phyloP scores from a whole-genome alignment of 1,139 yeast species.

The Insectozyma bohioensis region DNA sequence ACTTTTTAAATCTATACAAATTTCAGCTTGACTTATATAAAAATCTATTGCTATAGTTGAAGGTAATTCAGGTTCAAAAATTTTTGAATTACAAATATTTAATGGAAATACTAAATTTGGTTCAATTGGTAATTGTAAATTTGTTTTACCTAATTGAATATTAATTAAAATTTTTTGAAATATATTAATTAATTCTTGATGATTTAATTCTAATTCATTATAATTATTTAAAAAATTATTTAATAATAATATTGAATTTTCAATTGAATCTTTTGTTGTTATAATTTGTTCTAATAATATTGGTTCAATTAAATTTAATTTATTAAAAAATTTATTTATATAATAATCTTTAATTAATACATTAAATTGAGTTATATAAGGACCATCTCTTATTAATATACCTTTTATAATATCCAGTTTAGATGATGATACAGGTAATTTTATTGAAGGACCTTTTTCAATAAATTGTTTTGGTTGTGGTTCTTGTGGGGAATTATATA shows the following conservation, averaged over 20 bases:
- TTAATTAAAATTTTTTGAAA: conserved; percentile 28
- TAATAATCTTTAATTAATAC: conserved; percentile 29
- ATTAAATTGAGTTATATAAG: conserved; percentile 32
- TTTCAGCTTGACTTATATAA: conserved; percentile 46
- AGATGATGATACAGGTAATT: conserved; percentile 39
- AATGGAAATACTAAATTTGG: conserved; percentile 43
- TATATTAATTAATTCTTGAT: conserved; percentile 22
- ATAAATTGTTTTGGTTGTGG: conserved; percentile 28
- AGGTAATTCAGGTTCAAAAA: conserved; percentile 37
- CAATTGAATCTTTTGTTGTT: conserved; percentile 32
- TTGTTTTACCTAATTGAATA: conserved; percentile 34
- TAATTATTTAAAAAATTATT: conserved; percentile 16
- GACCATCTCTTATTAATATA: conserved; percentile 43
- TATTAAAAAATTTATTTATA: conserved; percentile 31
- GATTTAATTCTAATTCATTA: conserved; percentile 9
- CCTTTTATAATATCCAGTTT: conserved; percentile 45
- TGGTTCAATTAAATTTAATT: conserved; percentile 29
- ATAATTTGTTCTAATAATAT: conserved; percentile 34
- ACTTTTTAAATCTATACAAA: conserved; percentile 44
- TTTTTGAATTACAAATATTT: conserved; percentile 25
- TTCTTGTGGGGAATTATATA: conserved; percentile 40
- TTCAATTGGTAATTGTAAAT: conserved; percentile 43
- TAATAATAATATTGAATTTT: conserved; percentile 28
- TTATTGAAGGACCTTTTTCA: conserved; percentile 40
- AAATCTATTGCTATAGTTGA: conserved; percentile 36